Percentiles rank a stretch among this genome's conserved stretches.
Conservation (phyloP, 305 asterid genomes). For the Fraxinus baroniana region DNA sequence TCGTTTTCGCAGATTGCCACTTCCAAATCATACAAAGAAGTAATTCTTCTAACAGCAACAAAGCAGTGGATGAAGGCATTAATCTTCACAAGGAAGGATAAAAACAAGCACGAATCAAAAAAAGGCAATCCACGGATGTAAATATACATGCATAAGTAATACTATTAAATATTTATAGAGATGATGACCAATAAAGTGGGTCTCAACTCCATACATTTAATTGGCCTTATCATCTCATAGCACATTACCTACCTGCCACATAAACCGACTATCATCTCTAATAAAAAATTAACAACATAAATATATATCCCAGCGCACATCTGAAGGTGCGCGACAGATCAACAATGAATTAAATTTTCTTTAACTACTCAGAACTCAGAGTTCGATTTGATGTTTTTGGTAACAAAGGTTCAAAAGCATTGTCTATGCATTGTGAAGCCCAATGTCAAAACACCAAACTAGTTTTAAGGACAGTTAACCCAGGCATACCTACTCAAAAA, state of each 20-base stretch:
- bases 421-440: background rate
- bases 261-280: background rate
- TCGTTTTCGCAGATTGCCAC: conserved; percentile 76
- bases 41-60: conserved; percentile 74
- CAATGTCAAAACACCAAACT: background rate
- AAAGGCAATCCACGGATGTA: background rate
- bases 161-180: background rate
- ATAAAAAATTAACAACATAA: background rate
- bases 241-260: background rate
- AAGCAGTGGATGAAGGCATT: conserved; percentile 89
- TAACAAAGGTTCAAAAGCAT: background rate
- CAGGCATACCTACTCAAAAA: background rate
- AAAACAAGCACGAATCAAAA: background rate
- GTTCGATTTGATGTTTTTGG: background rate
- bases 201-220: background rate
- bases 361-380: conserved; percentile 1
- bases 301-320: background rate
- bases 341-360: background rate
- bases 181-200: background rate
- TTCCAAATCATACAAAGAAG: conserved; percentile 81
- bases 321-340: background rate
- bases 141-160: background rate
- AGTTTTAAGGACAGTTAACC: background rate
- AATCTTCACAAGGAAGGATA: conserved; percentile 41
- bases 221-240: background rate